Base-by-base conservation (phyloP, 164 flowering plant species). In the Kalanchoe fedtschenkoi region DNA sequence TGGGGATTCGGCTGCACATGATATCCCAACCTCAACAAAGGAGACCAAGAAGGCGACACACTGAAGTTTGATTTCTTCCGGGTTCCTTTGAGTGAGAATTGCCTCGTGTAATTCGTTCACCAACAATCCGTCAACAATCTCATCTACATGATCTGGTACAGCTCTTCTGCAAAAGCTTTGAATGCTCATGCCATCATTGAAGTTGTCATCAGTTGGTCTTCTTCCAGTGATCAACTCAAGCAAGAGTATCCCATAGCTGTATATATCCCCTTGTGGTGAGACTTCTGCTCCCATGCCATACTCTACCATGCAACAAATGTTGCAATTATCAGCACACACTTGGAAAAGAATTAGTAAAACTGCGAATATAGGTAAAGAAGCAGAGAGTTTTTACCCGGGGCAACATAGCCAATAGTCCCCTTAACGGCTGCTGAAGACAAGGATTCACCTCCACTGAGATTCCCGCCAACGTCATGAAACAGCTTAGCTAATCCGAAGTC, bases 191-290 rank as follows among this genome's bases (percentile, higher is more conserved):
- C 33, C 37, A 30, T 57, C 37, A 28, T 29, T 57, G 34, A 57
- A 33, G 1, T 32, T 56, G 35, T 58, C 61, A 58, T 58, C 41
- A 10, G 61, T 34, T 34, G 61, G 61, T 34, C 61, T 58, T 26
- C 33, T 58, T 34, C 26, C 61, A 17, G 61, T 58, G 41, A 58
- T 34, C 61, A 33, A 16, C 60, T 57, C 35, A 7, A 57, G 60
- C 17, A 57, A 29, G 10, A 57, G 37, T 4, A 57, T 57, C 2
- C 61, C 61, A n/a, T 58, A 58, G 41, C 61, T 58, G 41, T 58
- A 58, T 6, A 34, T 22, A 34, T 58, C 61, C 26, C 61, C 61
- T 33, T 58, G 41, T n/a, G 61, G 21, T 15, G 61, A 33, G 6
- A 58, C 19, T 22, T 6, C 17, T 29, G 39, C 41, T 17, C 61